Percentiles rank a stretch among this genome's conserved stretches.
Evolutionary conservation across 225 moss, liverwort and hornwort species (phyloP).

Genomic region (Pleurozium schreberi): DNA sequence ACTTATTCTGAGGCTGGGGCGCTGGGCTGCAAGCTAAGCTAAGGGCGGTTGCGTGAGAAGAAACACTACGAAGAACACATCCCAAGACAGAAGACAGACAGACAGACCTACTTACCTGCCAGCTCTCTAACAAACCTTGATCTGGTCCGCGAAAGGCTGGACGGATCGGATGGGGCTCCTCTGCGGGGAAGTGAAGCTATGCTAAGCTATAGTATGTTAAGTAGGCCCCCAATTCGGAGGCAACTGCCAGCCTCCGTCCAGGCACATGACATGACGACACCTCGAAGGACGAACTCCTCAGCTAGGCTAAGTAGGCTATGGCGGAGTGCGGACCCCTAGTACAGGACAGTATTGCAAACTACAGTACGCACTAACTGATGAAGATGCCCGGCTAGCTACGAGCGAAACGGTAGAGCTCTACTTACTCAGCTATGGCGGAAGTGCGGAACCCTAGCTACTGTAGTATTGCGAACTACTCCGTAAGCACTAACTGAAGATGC

Average conservation of each 20-base stretch:
- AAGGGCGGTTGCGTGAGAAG: neutral
- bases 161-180: neutral
- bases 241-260: neutral
- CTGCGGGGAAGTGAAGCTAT: too few species aligned
- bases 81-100: neutral
- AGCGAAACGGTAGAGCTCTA: neutral
- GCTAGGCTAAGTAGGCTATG: neutral
- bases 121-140: slow-evolving; percentile 3
- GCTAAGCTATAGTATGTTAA: too few species aligned
- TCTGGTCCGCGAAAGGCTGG: slow-evolving; percentile 5
- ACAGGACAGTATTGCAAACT: neutral
- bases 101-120: neutral
- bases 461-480: too few species aligned
- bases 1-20: neutral
- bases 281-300: neutral
- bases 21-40: too few species aligned
- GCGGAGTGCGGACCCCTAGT: neutral
- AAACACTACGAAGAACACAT: neutral
- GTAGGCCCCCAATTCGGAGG: slow-evolving; percentile 5
- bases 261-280: neutral
- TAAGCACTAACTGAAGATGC: too few species aligned
- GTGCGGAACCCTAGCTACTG: too few species aligned
- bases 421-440: too few species aligned
- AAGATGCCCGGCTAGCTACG: neutral
- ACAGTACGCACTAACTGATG: neutral